phyloP scores from a whole-genome alignment of 257 asterid genomes.

The Jacaranda mimosifolia region DNA sequence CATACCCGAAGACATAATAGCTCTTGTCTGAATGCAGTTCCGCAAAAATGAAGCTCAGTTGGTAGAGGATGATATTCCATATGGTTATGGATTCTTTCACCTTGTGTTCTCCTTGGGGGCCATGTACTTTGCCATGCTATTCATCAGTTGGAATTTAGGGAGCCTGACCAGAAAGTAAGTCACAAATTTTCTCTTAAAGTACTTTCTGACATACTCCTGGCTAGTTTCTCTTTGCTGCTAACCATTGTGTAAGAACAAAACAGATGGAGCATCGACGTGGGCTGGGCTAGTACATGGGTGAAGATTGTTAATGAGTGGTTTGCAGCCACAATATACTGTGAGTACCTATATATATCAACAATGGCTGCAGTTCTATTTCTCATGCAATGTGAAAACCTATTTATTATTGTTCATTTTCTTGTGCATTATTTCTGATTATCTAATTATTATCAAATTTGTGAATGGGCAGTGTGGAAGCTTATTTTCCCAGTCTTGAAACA shows the following conservation, averaged over 20 bases:
- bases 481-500: slow-evolving; percentile 75
- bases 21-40: slow-evolving; percentile 52
- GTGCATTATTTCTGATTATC: background rate
- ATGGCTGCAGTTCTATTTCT: background rate
- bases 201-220: background rate
- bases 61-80: slow-evolving; percentile 77
- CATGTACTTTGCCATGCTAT: slow-evolving; percentile 93
- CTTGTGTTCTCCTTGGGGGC: slow-evolving; percentile 87
- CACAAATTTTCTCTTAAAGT: background rate
- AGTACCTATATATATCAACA: slow-evolving; percentile 33
- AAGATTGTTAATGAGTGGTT: slow-evolving; percentile 92
- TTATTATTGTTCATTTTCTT: background rate
- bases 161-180: slow-evolving; percentile 78
- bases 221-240: background rate
- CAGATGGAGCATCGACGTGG: slow-evolving; percentile 97
- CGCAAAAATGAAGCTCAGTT: slow-evolving; percentile 51
- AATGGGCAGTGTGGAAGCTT: slow-evolving; percentile 87
- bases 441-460: background rate
- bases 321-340: slow-evolving; percentile 89
- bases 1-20: background rate
- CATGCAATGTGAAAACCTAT: no score
- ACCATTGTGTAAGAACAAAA: slow-evolving; percentile 2
- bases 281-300: slow-evolving; percentile 98
- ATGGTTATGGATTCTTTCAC: slow-evolving; percentile 89
- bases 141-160: slow-evolving; percentile 92